phyloP scores from a whole-genome alignment of 495 filamentous ascomycete genomes.

The Viridothelium virens region DNA sequence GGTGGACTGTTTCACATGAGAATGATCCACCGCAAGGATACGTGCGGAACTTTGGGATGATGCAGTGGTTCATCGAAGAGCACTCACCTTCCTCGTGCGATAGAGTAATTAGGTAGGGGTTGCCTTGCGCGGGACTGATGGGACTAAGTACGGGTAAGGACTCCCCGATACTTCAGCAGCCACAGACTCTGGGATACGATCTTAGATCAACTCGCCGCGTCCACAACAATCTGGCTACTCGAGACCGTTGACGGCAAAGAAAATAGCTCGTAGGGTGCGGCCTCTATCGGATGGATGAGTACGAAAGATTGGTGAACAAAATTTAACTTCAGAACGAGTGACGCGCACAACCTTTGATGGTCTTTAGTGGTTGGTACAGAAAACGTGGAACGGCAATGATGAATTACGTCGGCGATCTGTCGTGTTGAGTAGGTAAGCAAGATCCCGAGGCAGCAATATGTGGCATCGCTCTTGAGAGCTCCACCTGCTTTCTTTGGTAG shows the following conservation, averaged over 20 bases:
- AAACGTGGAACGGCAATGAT: no score
- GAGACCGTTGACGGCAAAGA: neutral
- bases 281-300: neutral
- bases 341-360: no score
- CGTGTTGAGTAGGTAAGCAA: no score
- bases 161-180: neutral
- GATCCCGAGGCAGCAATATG: no score
- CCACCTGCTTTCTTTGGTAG: no score
- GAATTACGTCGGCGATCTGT: no score
- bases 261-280: neutral
- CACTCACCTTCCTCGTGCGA: neutral
- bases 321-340: no score
- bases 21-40: neutral
- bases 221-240: neutral
- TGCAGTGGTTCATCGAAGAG: neutral
- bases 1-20: neutral
- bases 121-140: neutral
- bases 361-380: no score
- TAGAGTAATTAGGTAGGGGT: neutral
- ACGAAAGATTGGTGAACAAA: no score
- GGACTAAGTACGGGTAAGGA: neutral
- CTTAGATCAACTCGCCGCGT: no score
- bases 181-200: neutral
- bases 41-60: neutral
- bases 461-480: no score